Conservation (phyloP, 2,329 filamentous ascomycete genomes). For the Fusarium nanum region DNA sequence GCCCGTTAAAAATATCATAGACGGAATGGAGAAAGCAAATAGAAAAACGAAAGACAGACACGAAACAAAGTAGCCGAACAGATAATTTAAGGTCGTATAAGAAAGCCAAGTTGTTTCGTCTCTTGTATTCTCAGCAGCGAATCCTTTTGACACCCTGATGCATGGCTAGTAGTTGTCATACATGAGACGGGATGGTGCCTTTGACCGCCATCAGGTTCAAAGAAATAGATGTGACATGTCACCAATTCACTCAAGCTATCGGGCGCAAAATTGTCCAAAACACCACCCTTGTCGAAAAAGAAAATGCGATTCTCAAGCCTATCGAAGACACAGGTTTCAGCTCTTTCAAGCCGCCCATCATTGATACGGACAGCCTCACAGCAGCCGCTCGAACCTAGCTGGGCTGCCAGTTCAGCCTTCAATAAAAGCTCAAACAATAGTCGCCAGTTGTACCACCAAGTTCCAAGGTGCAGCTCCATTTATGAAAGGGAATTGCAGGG, state of each 20-base stretch:
- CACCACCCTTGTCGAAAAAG: too few relatives aligned
- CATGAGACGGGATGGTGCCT: background rate
- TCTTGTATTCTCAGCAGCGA: too few relatives aligned
- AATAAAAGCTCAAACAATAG: background rate
- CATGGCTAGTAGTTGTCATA: too few relatives aligned
- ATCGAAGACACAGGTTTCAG: background rate
- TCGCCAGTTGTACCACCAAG: background rate
- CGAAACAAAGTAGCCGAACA: too few relatives aligned
- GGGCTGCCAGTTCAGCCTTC: background rate
- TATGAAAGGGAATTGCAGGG: rapidly evolving
- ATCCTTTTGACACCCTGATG: background rate
- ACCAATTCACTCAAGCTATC: background rate
- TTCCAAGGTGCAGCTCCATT: rapidly evolving
- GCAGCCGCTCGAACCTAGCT: background rate
- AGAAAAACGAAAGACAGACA: too few relatives aligned
- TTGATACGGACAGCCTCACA: background rate
- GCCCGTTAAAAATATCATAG: too few relatives aligned
- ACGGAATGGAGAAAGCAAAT: too few relatives aligned
- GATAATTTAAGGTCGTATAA: too few relatives aligned
- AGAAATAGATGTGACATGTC: background rate
- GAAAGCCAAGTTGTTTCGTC: too few relatives aligned
- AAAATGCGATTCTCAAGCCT: background rate
- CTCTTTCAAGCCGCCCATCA: background rate
- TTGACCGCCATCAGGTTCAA: background rate
- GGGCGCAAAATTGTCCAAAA: background rate